Evolutionary conservation across 2,329 filamentous ascomycete species (phyloP).

Genomic region (Ceratocystis cubensis): DNA sequence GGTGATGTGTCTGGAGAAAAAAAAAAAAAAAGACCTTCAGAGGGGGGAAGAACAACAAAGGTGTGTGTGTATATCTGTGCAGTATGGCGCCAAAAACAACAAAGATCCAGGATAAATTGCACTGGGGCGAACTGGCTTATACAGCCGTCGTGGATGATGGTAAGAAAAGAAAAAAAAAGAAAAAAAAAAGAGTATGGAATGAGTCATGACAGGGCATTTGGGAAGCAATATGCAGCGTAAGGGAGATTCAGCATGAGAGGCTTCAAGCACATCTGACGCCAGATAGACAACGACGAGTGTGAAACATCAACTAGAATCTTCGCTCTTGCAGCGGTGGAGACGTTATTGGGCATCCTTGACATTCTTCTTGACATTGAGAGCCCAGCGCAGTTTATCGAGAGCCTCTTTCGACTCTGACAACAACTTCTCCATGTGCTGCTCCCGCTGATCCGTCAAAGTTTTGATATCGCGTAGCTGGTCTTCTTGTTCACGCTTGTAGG

Average conservation of each 20-base stretch:
- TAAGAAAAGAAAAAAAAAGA: slow-evolving; percentile 21
- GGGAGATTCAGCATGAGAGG: neutral
- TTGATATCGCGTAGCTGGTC: slow-evolving; percentile 48
- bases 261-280: no score
- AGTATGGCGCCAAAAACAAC: slow-evolving; percentile 5
- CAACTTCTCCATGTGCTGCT: slow-evolving; percentile 47
- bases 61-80: neutral
- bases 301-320: no score
- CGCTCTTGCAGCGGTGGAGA: neutral
- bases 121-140: neutral
- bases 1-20: slow-evolving; percentile 5
- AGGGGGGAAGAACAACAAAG: slow-evolving; percentile 15
- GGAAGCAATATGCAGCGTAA: neutral
- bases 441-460: slow-evolving; percentile 41
- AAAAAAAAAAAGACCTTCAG: slow-evolving; percentile 16
- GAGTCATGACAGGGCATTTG: slow-evolving; percentile 7
- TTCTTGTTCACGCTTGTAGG: slow-evolving; percentile 53
- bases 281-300: slow-evolving; percentile 4
- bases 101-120: neutral
- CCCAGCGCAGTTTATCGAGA: slow-evolving; percentile 60
- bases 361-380: slow-evolving; percentile 53
- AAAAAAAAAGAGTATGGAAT: neutral
- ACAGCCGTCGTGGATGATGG: neutral
- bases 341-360: slow-evolving; percentile 42
- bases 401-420: slow-evolving; percentile 47